These are phyloP conservation scores for Persicaria tinctoria DNA, from an alignment of 148 eudicot species.

Conservation along the genomic window DNA sequence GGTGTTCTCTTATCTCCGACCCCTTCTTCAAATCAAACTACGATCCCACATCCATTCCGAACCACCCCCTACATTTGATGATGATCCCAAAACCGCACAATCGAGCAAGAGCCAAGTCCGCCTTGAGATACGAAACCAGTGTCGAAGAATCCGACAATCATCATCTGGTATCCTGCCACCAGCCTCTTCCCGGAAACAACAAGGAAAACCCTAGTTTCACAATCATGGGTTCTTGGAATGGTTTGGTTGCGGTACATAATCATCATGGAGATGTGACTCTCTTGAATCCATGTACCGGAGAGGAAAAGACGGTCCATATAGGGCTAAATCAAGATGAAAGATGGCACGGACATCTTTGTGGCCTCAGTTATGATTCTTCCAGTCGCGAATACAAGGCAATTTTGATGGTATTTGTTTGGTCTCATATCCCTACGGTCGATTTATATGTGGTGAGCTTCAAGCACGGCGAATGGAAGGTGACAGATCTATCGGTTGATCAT, in stretches of 20 bases:
- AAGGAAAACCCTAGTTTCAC: not conserved
- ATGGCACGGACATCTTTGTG: not conserved
- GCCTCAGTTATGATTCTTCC: not conserved
- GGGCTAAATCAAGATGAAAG: not conserved
- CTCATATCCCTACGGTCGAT: not conserved
- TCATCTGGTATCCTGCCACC: not conserved
- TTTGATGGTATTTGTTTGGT: not conserved
- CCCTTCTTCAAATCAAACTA: not conserved
- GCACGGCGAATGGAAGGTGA: not conserved
- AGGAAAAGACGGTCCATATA: not conserved
- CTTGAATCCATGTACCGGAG: not conserved
- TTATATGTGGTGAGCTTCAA: constrained; percentile 1
- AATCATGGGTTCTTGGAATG: not conserved
- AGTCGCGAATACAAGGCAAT: not conserved
- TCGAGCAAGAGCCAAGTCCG: not conserved
- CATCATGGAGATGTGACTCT: not conserved
- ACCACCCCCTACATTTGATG: not conserved
- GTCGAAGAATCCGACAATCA: not conserved
- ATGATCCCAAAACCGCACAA: not conserved
- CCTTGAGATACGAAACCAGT: not conserved
- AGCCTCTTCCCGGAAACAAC: not conserved
- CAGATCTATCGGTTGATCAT: not conserved
- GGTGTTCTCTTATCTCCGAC: not conserved
- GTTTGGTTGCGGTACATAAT: not conserved
- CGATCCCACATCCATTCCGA: not conserved